Base-by-base conservation (phyloP, 768 basidiomycete genomes). In the Leccinum subtestaceum region DNA sequence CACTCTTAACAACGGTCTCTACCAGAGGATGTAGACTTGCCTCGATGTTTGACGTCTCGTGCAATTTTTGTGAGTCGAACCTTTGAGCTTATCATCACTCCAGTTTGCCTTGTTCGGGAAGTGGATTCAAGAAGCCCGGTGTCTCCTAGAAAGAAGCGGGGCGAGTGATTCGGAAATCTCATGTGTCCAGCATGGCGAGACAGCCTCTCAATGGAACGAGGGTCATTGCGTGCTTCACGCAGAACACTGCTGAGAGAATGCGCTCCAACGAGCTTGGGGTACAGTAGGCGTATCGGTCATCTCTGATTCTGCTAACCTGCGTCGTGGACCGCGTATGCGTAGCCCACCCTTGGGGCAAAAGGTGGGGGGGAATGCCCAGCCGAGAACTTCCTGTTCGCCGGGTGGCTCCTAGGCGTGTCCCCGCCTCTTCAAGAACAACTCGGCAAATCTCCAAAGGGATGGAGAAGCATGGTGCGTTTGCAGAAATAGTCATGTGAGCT, bases 31-130 rank as follows among this genome's bases (percentile, higher is more conserved):
- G 43, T 2, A 76, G 63, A 40, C 38, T 40, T 13, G 63, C 67
- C 0, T 69, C 67, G 17, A 67, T 34, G 54, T 76, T 76, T 0
- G 69, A 60, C 0, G 51, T 47, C 23, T 61, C 53, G 7, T 62
- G 15, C 5, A 10, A 15, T 38, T 15, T 15, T 17, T 10, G 32
- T 11, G 51, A 34, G 21, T 17, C 25, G 25, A 49, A 2, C 25
- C 48, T 27, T 17, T 11, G 15, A 25, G 15, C 15, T 40, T 38
- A 23, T 36, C 32, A 9, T 23, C 32, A 34, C 15, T 21, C 51
- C 13, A 10, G 31, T 34, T 29, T 52, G 19, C 31, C 5, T 19
- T 13, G 4, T 23, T 34, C 31, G 2, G 10, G 23, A 34, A 52
- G 32, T 23, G 3, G 34, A 13, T 13, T 13, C 27, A 29, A 29